phyloP scores from a whole-genome alignment of 225 moss, liverwort and hornwort species.

The Polytrichum commune region DNA sequence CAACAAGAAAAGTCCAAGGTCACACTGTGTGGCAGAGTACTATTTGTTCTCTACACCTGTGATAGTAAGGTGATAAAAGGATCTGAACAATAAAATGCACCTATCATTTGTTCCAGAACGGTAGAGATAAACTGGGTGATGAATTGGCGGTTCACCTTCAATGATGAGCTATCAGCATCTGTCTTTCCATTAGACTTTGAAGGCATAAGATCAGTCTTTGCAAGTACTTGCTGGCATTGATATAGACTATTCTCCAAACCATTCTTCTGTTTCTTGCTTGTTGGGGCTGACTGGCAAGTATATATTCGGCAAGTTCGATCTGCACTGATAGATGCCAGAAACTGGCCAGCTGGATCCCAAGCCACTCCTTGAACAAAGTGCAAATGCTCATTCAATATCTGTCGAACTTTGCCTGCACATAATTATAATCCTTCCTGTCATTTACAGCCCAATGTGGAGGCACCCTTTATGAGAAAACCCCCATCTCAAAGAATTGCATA shows the following conservation, averaged over 20 bases:
- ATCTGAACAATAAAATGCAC: too few species aligned
- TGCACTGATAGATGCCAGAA: constrained; percentile 79
- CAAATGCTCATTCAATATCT: constrained; percentile 74
- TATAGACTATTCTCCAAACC: constrained; percentile 29
- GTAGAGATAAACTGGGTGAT: too few species aligned
- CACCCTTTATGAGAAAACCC: not conserved
- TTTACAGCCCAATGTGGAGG: not conserved
- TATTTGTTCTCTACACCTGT: too few species aligned
- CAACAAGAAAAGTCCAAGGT: too few species aligned
- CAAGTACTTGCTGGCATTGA: constrained; percentile 64
- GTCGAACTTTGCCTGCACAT: constrained; percentile 52
- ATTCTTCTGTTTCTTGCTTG: constrained; percentile 57
- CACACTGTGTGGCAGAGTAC: too few species aligned
- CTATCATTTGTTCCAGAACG: too few species aligned
- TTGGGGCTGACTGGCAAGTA: constrained; percentile 40
- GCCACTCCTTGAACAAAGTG: constrained; percentile 97
- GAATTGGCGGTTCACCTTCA: constrained; percentile 25
- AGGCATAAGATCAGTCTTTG: constrained; percentile 39
- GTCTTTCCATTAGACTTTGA: constrained; percentile 27
- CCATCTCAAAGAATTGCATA: not conserved
- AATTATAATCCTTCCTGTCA: constrained; percentile 5
- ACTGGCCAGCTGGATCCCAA: constrained; percentile 87
- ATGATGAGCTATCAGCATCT: constrained; percentile 24
- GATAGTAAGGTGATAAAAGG: too few species aligned
- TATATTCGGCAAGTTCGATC: constrained; percentile 97